Conservation (phyloP, 2,329 filamentous ascomycete genomes). For the Talaromyces islandicus region DNA sequence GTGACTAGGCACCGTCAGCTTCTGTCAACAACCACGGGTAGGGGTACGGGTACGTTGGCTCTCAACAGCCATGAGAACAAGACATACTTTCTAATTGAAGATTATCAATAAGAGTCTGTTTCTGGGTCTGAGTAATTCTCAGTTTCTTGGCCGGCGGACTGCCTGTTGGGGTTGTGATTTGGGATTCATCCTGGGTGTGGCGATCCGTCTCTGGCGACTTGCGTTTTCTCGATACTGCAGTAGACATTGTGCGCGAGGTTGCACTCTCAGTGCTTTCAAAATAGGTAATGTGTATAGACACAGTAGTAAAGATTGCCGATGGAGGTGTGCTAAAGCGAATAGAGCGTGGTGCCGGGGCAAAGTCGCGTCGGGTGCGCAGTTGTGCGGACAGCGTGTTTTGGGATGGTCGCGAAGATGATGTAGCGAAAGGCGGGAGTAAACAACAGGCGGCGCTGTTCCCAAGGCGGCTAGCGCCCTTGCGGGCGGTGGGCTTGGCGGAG, state of each 20-base stretch:
- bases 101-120: conserved; percentile 83
- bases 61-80: conserved; percentile 5
- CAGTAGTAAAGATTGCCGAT: not conserved
- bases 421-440: conserved; percentile 1
- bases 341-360: not conserved
- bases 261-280: not conserved
- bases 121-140: conserved; percentile 64
- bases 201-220: conserved; percentile 32
- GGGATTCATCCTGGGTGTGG: conserved; percentile 42
- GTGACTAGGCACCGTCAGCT: conserved; percentile 55
- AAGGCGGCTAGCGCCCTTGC: conserved; percentile 1
- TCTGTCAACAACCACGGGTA: conserved; percentile 13
- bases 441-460: conserved; percentile 1
- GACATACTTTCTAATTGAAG: conserved; percentile 76
- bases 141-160: conserved; percentile 60
- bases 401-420: conserved; percentile 1
- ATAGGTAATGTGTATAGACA: not conserved
- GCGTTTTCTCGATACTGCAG: conserved; percentile 28
- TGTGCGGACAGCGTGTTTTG: conserved; percentile 5
- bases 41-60: conserved; percentile 8
- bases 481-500: conserved; percentile 7
- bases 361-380: not conserved
- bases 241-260: conserved; percentile 27
- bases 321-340: not conserved
- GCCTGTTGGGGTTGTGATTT: conserved; percentile 37